These are phyloP conservation scores for Annulohypoxylon maeteangense DNA, from an alignment of 495 filamentous ascomycete species.

Conservation along the genomic window DNA sequence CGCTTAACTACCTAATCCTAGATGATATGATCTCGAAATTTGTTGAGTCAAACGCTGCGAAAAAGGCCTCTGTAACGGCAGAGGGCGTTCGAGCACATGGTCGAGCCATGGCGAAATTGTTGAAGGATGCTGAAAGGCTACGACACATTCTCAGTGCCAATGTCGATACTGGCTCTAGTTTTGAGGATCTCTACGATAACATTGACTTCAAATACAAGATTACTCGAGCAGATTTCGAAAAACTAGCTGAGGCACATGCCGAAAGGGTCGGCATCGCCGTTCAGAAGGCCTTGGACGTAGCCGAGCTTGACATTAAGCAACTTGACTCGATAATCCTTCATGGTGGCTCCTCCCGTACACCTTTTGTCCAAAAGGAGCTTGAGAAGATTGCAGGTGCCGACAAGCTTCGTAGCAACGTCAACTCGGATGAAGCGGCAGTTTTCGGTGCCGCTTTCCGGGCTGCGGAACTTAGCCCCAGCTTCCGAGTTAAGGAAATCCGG, in stretches of 20 bases:
- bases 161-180: conserved; percentile 77
- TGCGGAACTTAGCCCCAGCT: conserved; percentile 88
- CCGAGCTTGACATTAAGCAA: conserved; percentile 77
- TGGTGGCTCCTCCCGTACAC: conserved; percentile 89
- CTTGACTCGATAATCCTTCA: conserved; percentile 93
- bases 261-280: conserved; percentile 75
- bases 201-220: conserved; percentile 94
- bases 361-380: conserved; percentile 91
- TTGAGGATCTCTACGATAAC: conserved; percentile 91
- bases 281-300: conserved; percentile 75
- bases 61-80: conserved; percentile 69
- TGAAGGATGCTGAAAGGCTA: conserved; percentile 88
- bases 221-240: conserved; percentile 83
- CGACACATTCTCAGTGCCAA: conserved; percentile 96
- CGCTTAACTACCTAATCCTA: conserved; percentile 85
- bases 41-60: conserved; percentile 73
- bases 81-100: conserved; percentile 77
- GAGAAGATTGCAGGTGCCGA: conserved; percentile 77
- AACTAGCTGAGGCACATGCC: conserved; percentile 74
- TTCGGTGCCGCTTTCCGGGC: conserved; percentile 97
- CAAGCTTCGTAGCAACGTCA: conserved; percentile 93
- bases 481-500: conserved; percentile 96
- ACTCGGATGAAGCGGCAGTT: conserved; percentile 95
- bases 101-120: conserved; percentile 84
- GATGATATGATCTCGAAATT: conserved; percentile 88